Evolutionary conservation across 148 eudicot species (phyloP), one percentile per base, ranked within the genome.

Genomic region (Rhododendron kiyosumense): DNA sequence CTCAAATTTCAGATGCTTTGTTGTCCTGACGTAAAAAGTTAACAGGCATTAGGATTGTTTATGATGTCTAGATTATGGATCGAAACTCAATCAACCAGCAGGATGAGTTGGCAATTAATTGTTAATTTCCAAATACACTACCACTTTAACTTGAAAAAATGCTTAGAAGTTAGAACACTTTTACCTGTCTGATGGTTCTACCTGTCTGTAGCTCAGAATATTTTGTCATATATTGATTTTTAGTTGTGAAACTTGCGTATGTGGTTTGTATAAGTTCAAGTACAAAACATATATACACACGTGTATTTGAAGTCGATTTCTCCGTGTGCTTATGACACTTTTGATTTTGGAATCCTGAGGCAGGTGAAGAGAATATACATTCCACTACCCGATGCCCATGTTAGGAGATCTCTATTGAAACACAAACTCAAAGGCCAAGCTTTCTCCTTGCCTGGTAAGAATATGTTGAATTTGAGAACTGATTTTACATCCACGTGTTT

Each of bases 321-420:
- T 38, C 18, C 8, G 22, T 73, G 38, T 86, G 22, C 65, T 46
- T 28, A 26, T 84, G 75, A 80, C 28, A 2, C 20, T 87, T 49
- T 51, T 46, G 30, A 79, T 67, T 36, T 85, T 83, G 84, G 43
- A 86, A 81, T 83, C 26, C 32, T 75, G 90, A 79, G 46, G 84
- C 93, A 97, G 98, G 99, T 97, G 81, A 95, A 97, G 91, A 93
- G 94, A 91, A 97, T 97, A 81, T 97, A 95, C 91, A 95, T 97
- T 78, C 98, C 99, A 71, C 89, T 97, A 86, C 99, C 99, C 22
- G 98, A 94, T 91, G 89, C 89, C 80, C 93, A 88, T 74, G 98
- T 92, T 63, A 92, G 99, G 88, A 93, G 91, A 90, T 89, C 89
- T 82, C 92, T 95, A 87, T 88, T 97, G 63, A 89, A 92, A 81